Conservation (phyloP, 371 early-diverging fungal genomes). For the Circinella umbellata region DNA sequence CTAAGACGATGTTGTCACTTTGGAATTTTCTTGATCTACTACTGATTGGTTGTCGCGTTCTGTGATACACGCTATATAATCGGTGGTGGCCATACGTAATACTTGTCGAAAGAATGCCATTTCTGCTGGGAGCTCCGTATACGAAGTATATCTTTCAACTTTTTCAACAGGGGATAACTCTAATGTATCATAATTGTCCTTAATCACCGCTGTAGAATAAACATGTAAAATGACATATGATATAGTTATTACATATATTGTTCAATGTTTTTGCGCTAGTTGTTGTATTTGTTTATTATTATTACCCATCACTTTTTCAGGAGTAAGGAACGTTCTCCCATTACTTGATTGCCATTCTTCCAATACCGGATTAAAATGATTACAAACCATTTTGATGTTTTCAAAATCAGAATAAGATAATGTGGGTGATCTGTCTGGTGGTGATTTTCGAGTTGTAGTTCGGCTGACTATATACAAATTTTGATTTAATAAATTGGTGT, state of each 20-base stretch:
- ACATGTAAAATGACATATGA: not conserved
- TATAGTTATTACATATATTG: no score
- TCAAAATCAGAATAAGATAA: slow-evolving; percentile 31
- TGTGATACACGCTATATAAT: slow-evolving; percentile 25
- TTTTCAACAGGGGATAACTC: slow-evolving; percentile 30
- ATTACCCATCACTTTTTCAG: slow-evolving; percentile 48
- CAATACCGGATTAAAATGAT: slow-evolving; percentile 48
- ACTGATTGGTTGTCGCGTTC: not conserved
- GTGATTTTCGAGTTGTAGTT: slow-evolving; percentile 19
- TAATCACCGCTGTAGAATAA: slow-evolving; percentile 24
- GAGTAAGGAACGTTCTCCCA: slow-evolving; percentile 32
- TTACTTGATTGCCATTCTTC: slow-evolving; percentile 42
- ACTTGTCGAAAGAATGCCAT: slow-evolving; percentile 59
- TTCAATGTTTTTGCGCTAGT: no score
- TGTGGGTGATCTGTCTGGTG: slow-evolving; percentile 30
- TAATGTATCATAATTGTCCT: slow-evolving; percentile 33
- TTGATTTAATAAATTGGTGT: no score
- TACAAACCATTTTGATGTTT: slow-evolving; percentile 39
- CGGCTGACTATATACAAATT: slow-evolving; percentile 21
- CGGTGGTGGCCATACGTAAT: slow-evolving; percentile 48
- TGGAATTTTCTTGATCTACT: no score
- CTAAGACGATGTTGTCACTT: no score
- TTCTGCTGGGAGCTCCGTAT: slow-evolving; percentile 54
- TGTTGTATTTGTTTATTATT: not conserved
- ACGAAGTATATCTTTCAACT: slow-evolving; percentile 34